phyloP scores from a whole-genome alignment of 2,329 filamentous ascomycete genomes.

The Alternaria triticina region DNA sequence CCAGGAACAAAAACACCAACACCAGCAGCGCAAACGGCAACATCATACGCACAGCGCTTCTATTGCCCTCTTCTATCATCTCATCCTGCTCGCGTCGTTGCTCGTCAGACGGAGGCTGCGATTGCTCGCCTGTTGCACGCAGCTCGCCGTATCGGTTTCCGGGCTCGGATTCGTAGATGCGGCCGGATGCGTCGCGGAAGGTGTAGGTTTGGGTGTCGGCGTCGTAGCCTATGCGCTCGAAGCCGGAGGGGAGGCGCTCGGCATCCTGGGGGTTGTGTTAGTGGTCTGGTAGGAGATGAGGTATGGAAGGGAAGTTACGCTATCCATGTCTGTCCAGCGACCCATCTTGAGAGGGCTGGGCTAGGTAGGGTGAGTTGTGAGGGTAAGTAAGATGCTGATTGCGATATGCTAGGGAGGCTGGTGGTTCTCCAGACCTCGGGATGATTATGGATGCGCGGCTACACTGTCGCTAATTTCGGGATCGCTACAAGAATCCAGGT shows the following conservation, averaged over 20 bases:
- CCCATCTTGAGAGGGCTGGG: conserved; percentile 27
- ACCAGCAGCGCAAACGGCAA: conserved; percentile 65
- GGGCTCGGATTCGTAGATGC: conserved; percentile 58
- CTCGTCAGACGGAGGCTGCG: not conserved
- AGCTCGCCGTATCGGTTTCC: conserved; percentile 60
- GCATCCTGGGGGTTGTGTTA: conserved; percentile 48
- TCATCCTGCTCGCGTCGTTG: conserved; percentile 12
- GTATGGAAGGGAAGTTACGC: conserved; percentile 13
- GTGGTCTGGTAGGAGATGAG: not conserved
- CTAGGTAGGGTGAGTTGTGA: conserved; percentile 1
- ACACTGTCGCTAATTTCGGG: not conserved
- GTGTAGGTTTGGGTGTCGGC: conserved; percentile 62
- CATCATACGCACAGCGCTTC: conserved; percentile 60
- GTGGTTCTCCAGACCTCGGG: not conserved
- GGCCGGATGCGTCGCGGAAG: conserved; percentile 58
- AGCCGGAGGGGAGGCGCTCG: conserved; percentile 62
- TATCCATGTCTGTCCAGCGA: conserved; percentile 32
- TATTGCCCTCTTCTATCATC: conserved; percentile 26
- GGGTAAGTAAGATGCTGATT: not conserved
- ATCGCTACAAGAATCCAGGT: not conserved
- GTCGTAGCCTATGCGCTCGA: conserved; percentile 63
- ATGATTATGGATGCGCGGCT: not conserved
- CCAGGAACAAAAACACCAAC: conserved; percentile 57
- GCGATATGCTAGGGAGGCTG: not conserved
- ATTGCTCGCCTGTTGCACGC: conserved; percentile 18